A percentile compares a stretch with the other conserved stretches of the same genome.
Conservation (phyloP, 495 filamentous ascomycete species). For the Talaromyces wortmannii region DNA sequence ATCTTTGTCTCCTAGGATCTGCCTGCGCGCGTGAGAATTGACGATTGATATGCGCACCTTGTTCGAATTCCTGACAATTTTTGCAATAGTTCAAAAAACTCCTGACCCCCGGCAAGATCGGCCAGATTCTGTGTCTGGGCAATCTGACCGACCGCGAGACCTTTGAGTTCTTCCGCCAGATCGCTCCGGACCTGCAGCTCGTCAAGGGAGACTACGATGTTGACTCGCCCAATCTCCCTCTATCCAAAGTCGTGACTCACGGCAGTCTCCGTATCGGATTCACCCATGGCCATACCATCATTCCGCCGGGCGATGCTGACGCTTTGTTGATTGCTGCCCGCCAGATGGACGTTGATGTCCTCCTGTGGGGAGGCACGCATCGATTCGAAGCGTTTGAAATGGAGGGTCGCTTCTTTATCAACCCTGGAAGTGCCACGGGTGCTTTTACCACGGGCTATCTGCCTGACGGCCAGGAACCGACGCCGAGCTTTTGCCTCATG, state of each 20-base stretch:
- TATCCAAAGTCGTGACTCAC: slow-evolving; percentile 92
- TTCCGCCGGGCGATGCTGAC: slow-evolving; percentile 87
- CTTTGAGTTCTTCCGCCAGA: slow-evolving; percentile 86
- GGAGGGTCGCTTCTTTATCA: slow-evolving; percentile 98
- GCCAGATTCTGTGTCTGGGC: slow-evolving; percentile 92
- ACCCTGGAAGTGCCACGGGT: slow-evolving; percentile 90
- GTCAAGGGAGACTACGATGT: slow-evolving; percentile 92
- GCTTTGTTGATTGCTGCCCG: slow-evolving; percentile 86
- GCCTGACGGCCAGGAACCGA: slow-evolving; percentile 70
- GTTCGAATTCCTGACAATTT: slow-evolving; percentile 5
- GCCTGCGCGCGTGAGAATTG: slow-evolving; percentile 67
- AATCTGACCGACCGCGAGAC: slow-evolving; percentile 94
- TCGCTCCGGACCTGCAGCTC: slow-evolving; percentile 92
- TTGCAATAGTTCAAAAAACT: slow-evolving; percentile 86
- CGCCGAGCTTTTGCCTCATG: slow-evolving; percentile 97
- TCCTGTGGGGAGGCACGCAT: slow-evolving; percentile 97
- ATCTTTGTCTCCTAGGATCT: slow-evolving; percentile 56
- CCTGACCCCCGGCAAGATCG: slow-evolving; percentile 94
- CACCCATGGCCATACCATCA: slow-evolving; percentile 92
- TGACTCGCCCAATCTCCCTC: slow-evolving; percentile 80
- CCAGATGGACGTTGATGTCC: slow-evolving; percentile 92
- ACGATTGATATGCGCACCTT: background rate
- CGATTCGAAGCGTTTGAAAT: slow-evolving; percentile 97
- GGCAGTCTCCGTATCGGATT: slow-evolving; percentile 92
- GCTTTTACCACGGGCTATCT: slow-evolving; percentile 69